Percentiles rank a stretch among this genome's conserved stretches.
Conservation (phyloP, 2,329 filamentous ascomycete genomes). For the Beauveria caledonica region DNA sequence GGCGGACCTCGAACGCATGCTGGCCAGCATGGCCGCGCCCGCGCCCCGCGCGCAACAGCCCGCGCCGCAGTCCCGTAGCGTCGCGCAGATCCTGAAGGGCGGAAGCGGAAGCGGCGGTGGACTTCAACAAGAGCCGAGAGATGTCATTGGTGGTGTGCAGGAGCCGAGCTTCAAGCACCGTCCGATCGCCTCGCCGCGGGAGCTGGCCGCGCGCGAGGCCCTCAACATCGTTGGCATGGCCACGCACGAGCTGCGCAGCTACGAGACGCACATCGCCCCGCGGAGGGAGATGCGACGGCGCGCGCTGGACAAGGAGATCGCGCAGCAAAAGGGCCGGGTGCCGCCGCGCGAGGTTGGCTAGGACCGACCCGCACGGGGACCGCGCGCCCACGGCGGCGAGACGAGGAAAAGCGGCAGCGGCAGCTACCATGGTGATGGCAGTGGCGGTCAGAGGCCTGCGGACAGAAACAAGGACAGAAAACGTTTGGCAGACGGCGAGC, state of each 20-base stretch:
- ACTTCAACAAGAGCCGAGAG: not conserved
- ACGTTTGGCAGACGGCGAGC: not conserved
- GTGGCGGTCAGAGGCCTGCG: not conserved
- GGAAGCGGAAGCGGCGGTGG: not conserved
- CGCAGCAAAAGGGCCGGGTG: not conserved
- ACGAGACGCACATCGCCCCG: slow-evolving; percentile 18
- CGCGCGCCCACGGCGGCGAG: not conserved
- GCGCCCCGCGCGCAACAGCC: not conserved
- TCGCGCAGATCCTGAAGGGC: not conserved
- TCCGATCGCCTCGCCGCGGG: slow-evolving; percentile 14
- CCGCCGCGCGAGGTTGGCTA: not conserved
- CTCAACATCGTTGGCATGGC: slow-evolving; percentile 17
- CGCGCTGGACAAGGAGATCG: slow-evolving; percentile 14
- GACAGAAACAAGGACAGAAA: not conserved
- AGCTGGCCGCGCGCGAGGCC: slow-evolving; percentile 16
- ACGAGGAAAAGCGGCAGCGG: not conserved
- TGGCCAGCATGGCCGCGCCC: slow-evolving; percentile 23
- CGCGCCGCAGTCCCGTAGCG: not conserved
- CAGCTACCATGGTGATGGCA: not conserved
- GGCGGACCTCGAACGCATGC: slow-evolving; percentile 19
- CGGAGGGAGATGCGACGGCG: slow-evolving; percentile 15
- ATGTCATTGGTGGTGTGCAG: slow-evolving; percentile 14
- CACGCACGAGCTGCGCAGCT: slow-evolving; percentile 16
- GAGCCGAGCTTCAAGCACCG: slow-evolving; percentile 15
- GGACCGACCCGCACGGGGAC: not conserved